phyloP scores from a whole-genome alignment of 2,329 filamentous ascomycete species.

The Colletotrichum tropicale region DNA sequence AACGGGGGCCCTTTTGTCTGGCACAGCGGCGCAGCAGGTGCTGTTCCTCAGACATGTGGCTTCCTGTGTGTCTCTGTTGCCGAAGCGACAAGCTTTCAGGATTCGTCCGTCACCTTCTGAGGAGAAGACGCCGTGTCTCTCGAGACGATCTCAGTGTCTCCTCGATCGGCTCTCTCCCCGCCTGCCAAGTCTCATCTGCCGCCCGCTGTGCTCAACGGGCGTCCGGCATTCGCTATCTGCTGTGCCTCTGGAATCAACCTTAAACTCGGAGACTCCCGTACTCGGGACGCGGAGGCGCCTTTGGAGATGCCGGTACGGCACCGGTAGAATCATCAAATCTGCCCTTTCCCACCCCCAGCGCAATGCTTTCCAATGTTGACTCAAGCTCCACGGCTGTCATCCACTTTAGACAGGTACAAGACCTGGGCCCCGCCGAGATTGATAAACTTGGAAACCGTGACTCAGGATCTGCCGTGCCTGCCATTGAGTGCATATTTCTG shows the following conservation, averaged over 20 bases:
- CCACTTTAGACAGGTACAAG: background rate
- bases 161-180: background rate
- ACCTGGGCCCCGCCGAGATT: background rate
- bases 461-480: background rate
- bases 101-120: background rate
- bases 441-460: conserved; percentile 1
- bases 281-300: background rate
- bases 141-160: background rate
- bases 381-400: background rate
- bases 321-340: background rate
- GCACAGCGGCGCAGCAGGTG: background rate
- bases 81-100: background rate
- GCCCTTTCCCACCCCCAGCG: background rate
- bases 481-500: background rate
- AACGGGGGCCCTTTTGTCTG: background rate
- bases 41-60: background rate
- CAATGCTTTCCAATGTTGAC: background rate
- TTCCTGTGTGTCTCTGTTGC: background rate
- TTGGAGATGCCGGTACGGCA: background rate
- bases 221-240: background rate
- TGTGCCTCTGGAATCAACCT: background rate
- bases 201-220: background rate
- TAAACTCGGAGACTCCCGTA: background rate
- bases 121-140: background rate
- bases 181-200: conserved; percentile 14